Evolutionary conservation across 345 rosid species (phyloP).

Genomic region (Lenwebbia sp.): DNA sequence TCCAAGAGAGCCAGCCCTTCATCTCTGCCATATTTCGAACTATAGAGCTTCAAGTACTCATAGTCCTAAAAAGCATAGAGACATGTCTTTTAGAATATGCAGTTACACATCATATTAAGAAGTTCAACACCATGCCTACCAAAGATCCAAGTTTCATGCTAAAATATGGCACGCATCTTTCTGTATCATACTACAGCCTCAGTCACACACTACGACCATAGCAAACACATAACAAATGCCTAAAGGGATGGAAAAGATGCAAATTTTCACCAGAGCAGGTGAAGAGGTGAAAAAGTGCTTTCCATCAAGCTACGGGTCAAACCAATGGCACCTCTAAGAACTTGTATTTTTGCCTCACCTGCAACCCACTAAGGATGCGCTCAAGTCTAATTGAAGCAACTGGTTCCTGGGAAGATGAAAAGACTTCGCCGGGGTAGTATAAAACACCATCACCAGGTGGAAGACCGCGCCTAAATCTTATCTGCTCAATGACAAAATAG

Average conservation of each 20-base stretch:
- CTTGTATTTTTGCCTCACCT: constrained; percentile 29
- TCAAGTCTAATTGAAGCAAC: constrained; percentile 87
- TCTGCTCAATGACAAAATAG: constrained; percentile 25
- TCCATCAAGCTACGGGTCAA: neutral
- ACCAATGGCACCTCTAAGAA: neutral
- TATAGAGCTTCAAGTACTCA: constrained; percentile 72
- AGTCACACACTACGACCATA: neutral
- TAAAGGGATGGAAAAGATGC: neutral
- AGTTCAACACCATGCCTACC: neutral
- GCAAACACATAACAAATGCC: neutral
- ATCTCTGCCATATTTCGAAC: constrained; percentile 64
- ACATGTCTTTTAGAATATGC: neutral
- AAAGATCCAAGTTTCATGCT: neutral
- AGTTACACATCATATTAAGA: neutral
- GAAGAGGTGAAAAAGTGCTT: neutral
- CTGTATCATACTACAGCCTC: neutral
- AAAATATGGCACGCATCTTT: neutral
- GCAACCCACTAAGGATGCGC: constrained; percentile 89
- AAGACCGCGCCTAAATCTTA: constrained; percentile 79
- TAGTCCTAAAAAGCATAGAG: constrained; percentile 32
- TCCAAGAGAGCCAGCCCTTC: constrained; percentile 71
- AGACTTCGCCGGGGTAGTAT: constrained; percentile 88
- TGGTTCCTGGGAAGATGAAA: constrained; percentile 70
- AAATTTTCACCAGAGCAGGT: neutral
- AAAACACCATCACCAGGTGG: constrained; percentile 97